Percentiles rank a stretch among this genome's conserved stretches.
phyloP scores from a whole-genome alignment of 2,329 filamentous ascomycete species.

The Diaporthe aspalathi region DNA sequence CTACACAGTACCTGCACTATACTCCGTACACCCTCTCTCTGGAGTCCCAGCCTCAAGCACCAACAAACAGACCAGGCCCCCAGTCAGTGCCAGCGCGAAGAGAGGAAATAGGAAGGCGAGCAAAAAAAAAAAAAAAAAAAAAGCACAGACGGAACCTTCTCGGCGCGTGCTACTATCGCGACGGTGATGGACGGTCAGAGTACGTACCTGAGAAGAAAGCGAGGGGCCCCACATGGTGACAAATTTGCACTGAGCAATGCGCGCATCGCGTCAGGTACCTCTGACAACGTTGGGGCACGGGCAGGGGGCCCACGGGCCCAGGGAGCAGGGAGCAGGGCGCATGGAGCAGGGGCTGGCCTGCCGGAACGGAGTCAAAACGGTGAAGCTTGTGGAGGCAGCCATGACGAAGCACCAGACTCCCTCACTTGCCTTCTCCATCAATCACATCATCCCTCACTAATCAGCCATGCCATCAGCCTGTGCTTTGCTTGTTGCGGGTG shows the following conservation, averaged over 20 bases:
- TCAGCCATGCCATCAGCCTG: not conserved
- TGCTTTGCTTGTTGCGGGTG: not conserved
- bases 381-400: constrained; percentile 24
- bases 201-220: not conserved
- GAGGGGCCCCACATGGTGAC: constrained; percentile 11
- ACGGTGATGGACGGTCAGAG: not conserved
- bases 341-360: constrained; percentile 21
- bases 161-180: not conserved
- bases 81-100: not conserved
- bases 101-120: not conserved
- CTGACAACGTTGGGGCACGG: constrained; percentile 6
- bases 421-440: not conserved
- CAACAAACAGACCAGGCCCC: too few relatives aligned
- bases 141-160: constrained; percentile 4
- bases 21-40: too few relatives aligned
- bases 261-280: constrained; percentile 18
- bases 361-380: constrained; percentile 32
- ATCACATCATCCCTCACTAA: not conserved
- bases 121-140: not conserved
- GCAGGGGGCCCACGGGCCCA: constrained; percentile 8
- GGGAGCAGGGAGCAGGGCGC: not conserved
- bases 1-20: not conserved
- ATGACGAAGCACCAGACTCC: constrained; percentile 11
- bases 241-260: constrained; percentile 24
- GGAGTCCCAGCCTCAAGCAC: too few relatives aligned